Evolutionary conservation across 768 basidiomycete species (phyloP).

Genomic region (Amyloporia xantha): DNA sequence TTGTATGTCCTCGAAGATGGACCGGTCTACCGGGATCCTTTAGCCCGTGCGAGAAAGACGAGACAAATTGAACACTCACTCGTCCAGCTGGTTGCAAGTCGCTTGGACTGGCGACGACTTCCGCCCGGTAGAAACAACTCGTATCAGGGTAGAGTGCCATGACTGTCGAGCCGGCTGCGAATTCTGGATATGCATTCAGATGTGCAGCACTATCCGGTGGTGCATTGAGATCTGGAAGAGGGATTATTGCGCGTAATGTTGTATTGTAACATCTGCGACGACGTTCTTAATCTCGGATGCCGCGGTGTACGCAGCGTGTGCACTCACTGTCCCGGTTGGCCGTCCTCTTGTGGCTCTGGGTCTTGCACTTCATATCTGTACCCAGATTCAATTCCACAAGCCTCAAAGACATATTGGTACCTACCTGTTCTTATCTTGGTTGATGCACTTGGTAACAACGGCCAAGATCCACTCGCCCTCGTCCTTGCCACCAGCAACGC

Average conservation of each 20-base stretch:
- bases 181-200: slow-evolving; percentile 64
- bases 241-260: slow-evolving; percentile 64
- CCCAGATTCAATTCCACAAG: background rate
- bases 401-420: slow-evolving; percentile 7
- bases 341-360: slow-evolving; percentile 76
- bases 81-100: slow-evolving; percentile 32
- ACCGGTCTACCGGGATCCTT: slow-evolving; percentile 9
- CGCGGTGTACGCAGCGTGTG: too few species aligned
- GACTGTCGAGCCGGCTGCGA: slow-evolving; percentile 63
- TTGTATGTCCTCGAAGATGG: slow-evolving; percentile 41
- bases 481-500: slow-evolving; percentile 39
- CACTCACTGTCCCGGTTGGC: slow-evolving; percentile 53
- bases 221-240: slow-evolving; percentile 69
- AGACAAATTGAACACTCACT: slow-evolving; percentile 30
- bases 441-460: slow-evolving; percentile 62
- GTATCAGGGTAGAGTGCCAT: slow-evolving; percentile 90
- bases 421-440: slow-evolving; percentile 65
- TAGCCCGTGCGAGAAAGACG: slow-evolving; percentile 6
- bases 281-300: background rate
- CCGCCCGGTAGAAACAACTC: slow-evolving; percentile 85
- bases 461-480: slow-evolving; percentile 73
- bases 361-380: slow-evolving; percentile 81
- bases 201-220: slow-evolving; percentile 53
- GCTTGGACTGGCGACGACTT: slow-evolving; percentile 65
- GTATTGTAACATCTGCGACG: slow-evolving; percentile 56